Base-by-base conservation (phyloP, 169 alveolate species). In the Plasmodium sp. region DNA sequence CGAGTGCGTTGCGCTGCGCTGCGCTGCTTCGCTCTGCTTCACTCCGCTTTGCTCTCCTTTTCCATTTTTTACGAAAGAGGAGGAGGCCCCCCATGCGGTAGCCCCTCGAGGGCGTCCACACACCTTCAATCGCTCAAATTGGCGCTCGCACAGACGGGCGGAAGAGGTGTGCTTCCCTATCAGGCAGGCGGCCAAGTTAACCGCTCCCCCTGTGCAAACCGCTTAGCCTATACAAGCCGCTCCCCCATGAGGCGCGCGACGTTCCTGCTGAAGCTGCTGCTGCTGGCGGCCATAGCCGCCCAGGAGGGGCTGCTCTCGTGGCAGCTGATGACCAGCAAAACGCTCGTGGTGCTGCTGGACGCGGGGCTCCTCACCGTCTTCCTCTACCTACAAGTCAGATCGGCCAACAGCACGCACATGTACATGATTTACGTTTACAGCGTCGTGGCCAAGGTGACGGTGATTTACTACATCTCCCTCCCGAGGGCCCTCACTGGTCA, bases 351-450 rank as follows among this genome's bases (percentile, higher is more conserved):
- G 9, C 1, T 86, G 41, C 3, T 86, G 22, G 93, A 86, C 45
- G 43, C 22, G 1, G 43, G 67, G 14, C 67, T 86, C 10, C 27
- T 77, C 5, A 33, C 67, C 33, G 10, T 56, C 39, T 75, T 86
- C 67, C 16, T 51, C 3, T 86, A 86, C 72, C 48, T 75, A 39
- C 85, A 75, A 22, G 43, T 86, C 6, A 75, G 93, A 33, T 75
- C 93, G 1, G 41, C 62, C 31, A 86, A 86, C 71, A 86, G 39
- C 45, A 86, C 81, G 3, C 93, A 86, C 31, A 75, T 86, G 81
- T 86, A 86, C 33, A 86, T 79, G 31, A 86, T 86, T 51, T 86
- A 77, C 81, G 41, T 86, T 22, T 86, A 86, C 48, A 86, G 93
- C 67, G 77, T 86, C 7, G 93, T 86, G 81, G 81, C 93, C 36